These are phyloP conservation scores for Ilex asprella DNA, from an alignment of 257 asterid species.

Conservation along the genomic window DNA sequence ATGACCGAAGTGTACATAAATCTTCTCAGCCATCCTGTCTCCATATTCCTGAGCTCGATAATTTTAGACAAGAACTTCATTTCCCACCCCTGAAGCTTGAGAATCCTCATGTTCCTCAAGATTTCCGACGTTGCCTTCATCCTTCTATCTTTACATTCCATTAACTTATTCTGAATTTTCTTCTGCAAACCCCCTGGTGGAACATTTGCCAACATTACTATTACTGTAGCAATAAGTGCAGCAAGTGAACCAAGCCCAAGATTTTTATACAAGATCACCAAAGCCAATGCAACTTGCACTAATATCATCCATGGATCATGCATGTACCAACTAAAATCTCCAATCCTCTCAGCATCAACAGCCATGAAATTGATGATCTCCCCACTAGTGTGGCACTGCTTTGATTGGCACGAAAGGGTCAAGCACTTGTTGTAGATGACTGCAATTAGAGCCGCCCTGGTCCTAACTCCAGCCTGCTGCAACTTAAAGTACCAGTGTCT, in stretches of 20 bases:
- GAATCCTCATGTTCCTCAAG: no score
- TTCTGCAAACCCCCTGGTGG: neutral
- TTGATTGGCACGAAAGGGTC: neutral
- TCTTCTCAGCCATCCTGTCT: neutral
- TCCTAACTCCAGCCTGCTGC: neutral
- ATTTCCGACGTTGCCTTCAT: no score
- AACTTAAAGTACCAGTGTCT: neutral
- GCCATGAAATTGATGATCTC: neutral
- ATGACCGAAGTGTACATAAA: neutral
- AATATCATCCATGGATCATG: slow-evolving; percentile 2
- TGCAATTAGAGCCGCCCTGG: neutral
- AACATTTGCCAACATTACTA: neutral
- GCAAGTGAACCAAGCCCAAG: neutral
- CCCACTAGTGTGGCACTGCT: neutral
- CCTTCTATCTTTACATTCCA: neutral
- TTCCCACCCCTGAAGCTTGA: no score
- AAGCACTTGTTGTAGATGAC: neutral
- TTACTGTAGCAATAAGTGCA: neutral
- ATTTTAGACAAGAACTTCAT: no score
- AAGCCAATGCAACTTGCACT: neutral
- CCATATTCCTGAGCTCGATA: no score
- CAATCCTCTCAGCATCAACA: neutral
- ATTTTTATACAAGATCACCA: neutral
- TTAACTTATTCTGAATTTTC: neutral
- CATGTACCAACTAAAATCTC: neutral